Evolutionary conservation across 768 basidiomycete species (phyloP), one percentile per base, ranked within the genome.

Genomic region (Boletus bicolor): DNA sequence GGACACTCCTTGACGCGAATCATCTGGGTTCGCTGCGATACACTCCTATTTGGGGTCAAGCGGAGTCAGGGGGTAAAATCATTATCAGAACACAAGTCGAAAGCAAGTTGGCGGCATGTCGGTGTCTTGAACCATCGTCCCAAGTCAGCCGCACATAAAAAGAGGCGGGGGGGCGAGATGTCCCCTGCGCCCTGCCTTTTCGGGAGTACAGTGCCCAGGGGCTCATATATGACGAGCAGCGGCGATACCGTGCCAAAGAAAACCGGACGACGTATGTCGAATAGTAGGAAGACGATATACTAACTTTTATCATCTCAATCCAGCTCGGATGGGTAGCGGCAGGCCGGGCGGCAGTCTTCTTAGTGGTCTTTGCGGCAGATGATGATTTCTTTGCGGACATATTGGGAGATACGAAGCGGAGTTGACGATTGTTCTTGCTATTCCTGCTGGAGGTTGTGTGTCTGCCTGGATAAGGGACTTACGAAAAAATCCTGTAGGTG

Each of bases 241-340:
- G 19, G 34, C 17, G 49, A 60, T 51, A 32, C 47, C 24, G 46
- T 41, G 37, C 52, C 54, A 37, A 51, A 52, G 30, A 37, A 44
- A 41, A 17, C 54, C 63, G 58, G 50, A 62, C 47, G 62, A 59
- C 43, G 54, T 62, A 34, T 44, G 17, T 38, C 48, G 34, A 45
- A 39, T 51, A 42, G 54, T 17, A 60, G 62, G 52, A 57, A 49
- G 50, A 52, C 35, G 34, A 45, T 56, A 36, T 60, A 62, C 78
- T 68, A 64, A 87, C 88, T 79, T 89, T 89, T 72, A 91, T 89
- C 88, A 91, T 91, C 53, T 90, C 87, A 54, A 84, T 76, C 87
- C 87, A 89, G 56, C 78, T 70, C 15, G 78, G 78, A 61, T 80
- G 78, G 46, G 57, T 56, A 21, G 65, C 41, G 30, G 47, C 55